Conservation (phyloP, 2,329 filamentous ascomycete species). For the Penicillium frequentans region DNA sequence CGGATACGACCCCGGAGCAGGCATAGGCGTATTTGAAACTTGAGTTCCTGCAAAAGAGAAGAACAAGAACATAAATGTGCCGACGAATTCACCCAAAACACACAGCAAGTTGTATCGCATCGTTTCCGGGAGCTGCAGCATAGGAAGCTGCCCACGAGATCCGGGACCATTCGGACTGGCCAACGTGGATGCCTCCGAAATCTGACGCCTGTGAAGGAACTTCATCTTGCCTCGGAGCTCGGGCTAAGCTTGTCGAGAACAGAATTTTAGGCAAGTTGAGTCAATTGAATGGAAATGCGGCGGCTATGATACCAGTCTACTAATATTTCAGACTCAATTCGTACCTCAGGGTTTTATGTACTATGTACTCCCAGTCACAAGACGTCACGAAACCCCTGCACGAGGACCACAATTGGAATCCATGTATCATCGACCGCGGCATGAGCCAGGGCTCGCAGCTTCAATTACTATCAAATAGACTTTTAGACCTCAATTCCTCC, state of each 20-base stretch:
- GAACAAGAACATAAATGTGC: conserved; percentile 53
- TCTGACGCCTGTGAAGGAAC: conserved; percentile 11
- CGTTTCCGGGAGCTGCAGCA: conserved; percentile 35
- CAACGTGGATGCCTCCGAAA: conserved; percentile 11
- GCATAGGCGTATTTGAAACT: conserved; percentile 43
- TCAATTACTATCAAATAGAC: neutral
- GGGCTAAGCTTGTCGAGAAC: neutral
- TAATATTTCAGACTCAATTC: neutral
- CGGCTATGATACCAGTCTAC: neutral
- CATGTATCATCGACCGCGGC: conserved; percentile 14
- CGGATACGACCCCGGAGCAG: conserved; percentile 31
- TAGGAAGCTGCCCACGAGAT: conserved; percentile 28
- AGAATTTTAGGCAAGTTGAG: neutral
- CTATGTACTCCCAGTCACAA: neutral
- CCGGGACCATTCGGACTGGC: conserved; percentile 1
- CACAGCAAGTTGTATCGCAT: conserved; percentile 49
- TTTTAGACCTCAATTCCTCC: neutral
- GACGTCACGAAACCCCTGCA: conserved; percentile 15
- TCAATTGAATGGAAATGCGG: neutral
- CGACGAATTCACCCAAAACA: conserved; percentile 52
- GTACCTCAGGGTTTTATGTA: neutral
- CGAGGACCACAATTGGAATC: neutral
- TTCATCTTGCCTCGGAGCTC: conserved; percentile 1
- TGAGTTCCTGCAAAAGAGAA: conserved; percentile 50
- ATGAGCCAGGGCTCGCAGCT: neutral